Base-by-base conservation (phyloP, 106 monocot species). In the Hemerocallis citrina region DNA sequence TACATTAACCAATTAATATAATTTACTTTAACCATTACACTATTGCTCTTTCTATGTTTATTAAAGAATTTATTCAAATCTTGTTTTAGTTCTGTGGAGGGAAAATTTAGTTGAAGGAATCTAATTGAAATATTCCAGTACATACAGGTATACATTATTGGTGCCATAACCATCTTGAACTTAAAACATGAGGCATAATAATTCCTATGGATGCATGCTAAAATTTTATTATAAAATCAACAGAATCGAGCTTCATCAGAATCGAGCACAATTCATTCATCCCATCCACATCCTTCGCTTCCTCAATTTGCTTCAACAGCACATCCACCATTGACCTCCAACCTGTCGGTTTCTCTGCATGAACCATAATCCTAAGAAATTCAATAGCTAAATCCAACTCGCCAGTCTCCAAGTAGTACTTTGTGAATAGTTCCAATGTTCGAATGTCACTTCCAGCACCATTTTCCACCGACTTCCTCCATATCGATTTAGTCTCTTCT, bases 341-440 rank as follows among this genome's bases (percentile, higher is more conserved):
- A 33, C 50, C 36, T 15, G 74, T 30, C 6, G 42, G 19, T 52
- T 65, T 80, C 23, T 23, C 32, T 29, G 13, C 32, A 7, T 55
- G 34, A 1, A 51, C 40, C 4, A 68, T 51, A n/a, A 66, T 37
- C 23, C 62, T 43, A 25, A 77, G 62, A n/a, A 44, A 71, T 68
- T 74, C 70, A 57, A 79, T 14, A 51, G 77, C 89, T 30, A 34
- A 68, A 31, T 57, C 48, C 34, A 77, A 29, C 8, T 84, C 71
- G 33, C 41, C 10, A 59, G 57, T 68, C 57, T 71, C 63, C 72
- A 89, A 48, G 59, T 75, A 75, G 32, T 65, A 77, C 19, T 69
- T 58, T 21, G 78, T 46, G 49, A 89, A 84, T 28, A 75, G 25
- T 19, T 75, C 69, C 62, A 61, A 66, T 14, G 83, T 80, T 32